A percentile compares a stretch with the other conserved stretches of the same genome.
phyloP scores from a whole-genome alignment of 768 basidiomycete species.

The Pulveroboletus sp. region DNA sequence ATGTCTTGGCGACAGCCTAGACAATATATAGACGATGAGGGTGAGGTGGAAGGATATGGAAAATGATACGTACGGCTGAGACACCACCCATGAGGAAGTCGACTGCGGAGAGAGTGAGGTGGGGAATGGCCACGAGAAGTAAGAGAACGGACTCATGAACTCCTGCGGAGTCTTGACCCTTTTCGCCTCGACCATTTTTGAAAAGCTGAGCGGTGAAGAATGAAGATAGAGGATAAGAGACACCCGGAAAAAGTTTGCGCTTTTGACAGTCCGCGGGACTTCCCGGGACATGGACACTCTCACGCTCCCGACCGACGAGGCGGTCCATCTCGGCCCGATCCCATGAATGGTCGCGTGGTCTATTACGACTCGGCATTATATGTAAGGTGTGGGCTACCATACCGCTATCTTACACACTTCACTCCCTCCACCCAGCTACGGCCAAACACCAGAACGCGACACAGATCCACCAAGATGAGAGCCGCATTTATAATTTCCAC shows the following conservation, averaged over 20 bases:
- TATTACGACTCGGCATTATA: conserved; percentile 9
- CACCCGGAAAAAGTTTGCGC: conserved; percentile 43
- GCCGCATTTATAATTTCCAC: conserved; percentile 21
- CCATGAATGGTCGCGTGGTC: neutral
- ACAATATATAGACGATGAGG: conserved; percentile 19
- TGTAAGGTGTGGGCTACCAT: conserved; percentile 12
- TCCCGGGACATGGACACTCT: conserved; percentile 25
- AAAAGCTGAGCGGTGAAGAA: conserved; percentile 48
- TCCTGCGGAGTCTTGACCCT: conserved; percentile 89
- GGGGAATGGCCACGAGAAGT: neutral
- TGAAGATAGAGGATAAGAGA: conserved; percentile 41
- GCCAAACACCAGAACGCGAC: conserved; percentile 26
- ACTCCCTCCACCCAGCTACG: conserved; percentile 14
- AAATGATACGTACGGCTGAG: conserved; percentile 60
- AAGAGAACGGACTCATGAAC: conserved; percentile 59
- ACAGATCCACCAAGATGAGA: conserved; percentile 18
- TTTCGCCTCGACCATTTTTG: conserved; percentile 79
- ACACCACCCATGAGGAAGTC: conserved; percentile 98
- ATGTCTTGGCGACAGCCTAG: conserved; percentile 97
- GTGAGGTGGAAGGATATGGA: neutral
- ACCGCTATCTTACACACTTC: conserved; percentile 15
- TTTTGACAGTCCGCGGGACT: conserved; percentile 33
- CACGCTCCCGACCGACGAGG: conserved; percentile 27
- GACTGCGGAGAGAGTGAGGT: conserved; percentile 40
- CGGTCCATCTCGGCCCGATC: neutral